phyloP scores from a whole-genome alignment of 2,329 filamentous ascomycete genomes.

The Fusarium multiceps region DNA sequence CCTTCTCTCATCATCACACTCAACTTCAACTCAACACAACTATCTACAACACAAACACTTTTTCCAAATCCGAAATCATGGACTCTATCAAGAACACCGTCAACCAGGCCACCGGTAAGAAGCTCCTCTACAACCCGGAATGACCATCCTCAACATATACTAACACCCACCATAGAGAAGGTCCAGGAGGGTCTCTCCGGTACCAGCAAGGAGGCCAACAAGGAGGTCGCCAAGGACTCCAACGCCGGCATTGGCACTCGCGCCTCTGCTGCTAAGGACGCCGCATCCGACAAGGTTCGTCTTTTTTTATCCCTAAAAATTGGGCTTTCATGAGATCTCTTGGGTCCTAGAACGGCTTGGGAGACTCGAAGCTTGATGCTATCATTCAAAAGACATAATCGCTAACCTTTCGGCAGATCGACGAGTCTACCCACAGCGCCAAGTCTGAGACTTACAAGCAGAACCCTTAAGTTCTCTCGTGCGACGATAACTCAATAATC shows the following conservation, averaged over 20 bases:
- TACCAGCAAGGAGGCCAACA: conserved; percentile 76
- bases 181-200: conserved; percentile 67
- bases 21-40: conserved; percentile 11
- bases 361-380: background rate
- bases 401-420: conserved; percentile 14
- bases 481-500: background rate
- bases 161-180: conserved; percentile 55
- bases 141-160: conserved; percentile 56
- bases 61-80: conserved; percentile 51
- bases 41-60: conserved; percentile 18
- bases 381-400: background rate
- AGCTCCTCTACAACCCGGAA: conserved; percentile 48
- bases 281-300: conserved; percentile 57
- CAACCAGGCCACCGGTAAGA: conserved; percentile 55
- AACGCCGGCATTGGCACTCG: conserved; percentile 65
- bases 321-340: background rate
- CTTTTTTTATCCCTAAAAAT: background rate
- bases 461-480: conserved; percentile 48
- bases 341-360: background rate
- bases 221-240: conserved; percentile 73
- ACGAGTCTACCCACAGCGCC: conserved; percentile 55
- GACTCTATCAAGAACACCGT: conserved; percentile 69
- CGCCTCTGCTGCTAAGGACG: conserved; percentile 62
- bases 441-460: conserved; percentile 58
- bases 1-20: conserved; percentile 18